Conservation (phyloP, 129 eudicot species). For the Tanacetum coccineum region DNA sequence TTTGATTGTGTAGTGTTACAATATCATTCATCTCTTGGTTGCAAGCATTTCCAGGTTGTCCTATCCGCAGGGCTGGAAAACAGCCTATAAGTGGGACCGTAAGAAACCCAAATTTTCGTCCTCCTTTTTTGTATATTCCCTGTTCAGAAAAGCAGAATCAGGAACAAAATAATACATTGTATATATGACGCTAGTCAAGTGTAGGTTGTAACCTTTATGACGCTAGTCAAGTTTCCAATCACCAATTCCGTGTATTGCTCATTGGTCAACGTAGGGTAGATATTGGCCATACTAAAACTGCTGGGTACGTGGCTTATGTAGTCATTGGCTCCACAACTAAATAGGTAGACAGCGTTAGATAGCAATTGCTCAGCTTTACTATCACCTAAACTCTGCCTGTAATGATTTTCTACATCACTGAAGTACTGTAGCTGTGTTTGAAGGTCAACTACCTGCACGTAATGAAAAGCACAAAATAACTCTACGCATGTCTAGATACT, state of each 20-base stretch:
- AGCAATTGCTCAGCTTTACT: slow-evolving; percentile 17
- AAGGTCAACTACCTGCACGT: slow-evolving; percentile 44
- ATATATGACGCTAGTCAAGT: not conserved
- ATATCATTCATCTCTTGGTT: slow-evolving; percentile 26
- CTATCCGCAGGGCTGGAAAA: slow-evolving; percentile 30
- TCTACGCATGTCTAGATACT: not conserved
- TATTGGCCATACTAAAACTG: no score
- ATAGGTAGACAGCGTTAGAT: slow-evolving; percentile 46
- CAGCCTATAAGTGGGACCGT: slow-evolving; percentile 43
- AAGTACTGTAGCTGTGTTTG: slow-evolving; percentile 38
- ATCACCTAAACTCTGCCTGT: slow-evolving; percentile 26
- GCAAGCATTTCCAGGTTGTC: slow-evolving; percentile 28
- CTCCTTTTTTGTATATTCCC: slow-evolving; percentile 47
- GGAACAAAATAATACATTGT: not conserved
- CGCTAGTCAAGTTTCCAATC: slow-evolving; percentile 36
- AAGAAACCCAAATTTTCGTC: slow-evolving; percentile 47
- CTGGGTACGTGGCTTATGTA: slow-evolving; percentile 29
- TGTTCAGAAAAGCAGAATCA: slow-evolving; percentile 16
- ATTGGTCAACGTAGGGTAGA: slow-evolving; percentile 7
- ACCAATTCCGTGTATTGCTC: slow-evolving; percentile 38
- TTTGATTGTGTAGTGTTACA: slow-evolving; percentile 25
- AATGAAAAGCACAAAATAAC: not conserved
- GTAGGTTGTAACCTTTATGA: slow-evolving; percentile 29
- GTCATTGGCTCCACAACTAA: slow-evolving; percentile 54
- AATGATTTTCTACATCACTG: slow-evolving; percentile 29